A percentile compares a stretch with the other conserved stretches of the same genome.
These are phyloP conservation scores for bread wheat (Triticum aestivum) DNA, from an alignment of 176 grass and related monocot species.

Conservation along the genomic window IWGSC_CS_RefSeq_v2.1 NC_057806.1:601632765-601633264, in stretches of 20 bases:
- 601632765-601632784: constrained; percentile 98
- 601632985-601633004: neutral
- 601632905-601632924: constrained; percentile 86
- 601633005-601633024: neutral
- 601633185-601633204: constrained; percentile 22
- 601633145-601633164: constrained; percentile 86
- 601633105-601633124: constrained; percentile 79
- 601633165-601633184: constrained; percentile 87
- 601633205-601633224: neutral
- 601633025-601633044: constrained; percentile 44
- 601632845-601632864: constrained; percentile 97
- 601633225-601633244: neutral
- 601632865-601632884: constrained; percentile 96
- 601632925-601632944: constrained; percentile 80
- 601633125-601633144: constrained; percentile 84
- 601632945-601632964: neutral
- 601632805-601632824: constrained; percentile 98
- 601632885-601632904: constrained; percentile 80
- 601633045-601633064: constrained; percentile 80
- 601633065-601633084: constrained; percentile 87
- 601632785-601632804: constrained; percentile 96
- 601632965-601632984: constrained; percentile 4
- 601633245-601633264: neutral
- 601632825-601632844: constrained; percentile 96
- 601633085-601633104: constrained; percentile 81